Evolutionary conservation across 345 rosid species (phyloP).

Genomic region (Murraya paniculata): DNA sequence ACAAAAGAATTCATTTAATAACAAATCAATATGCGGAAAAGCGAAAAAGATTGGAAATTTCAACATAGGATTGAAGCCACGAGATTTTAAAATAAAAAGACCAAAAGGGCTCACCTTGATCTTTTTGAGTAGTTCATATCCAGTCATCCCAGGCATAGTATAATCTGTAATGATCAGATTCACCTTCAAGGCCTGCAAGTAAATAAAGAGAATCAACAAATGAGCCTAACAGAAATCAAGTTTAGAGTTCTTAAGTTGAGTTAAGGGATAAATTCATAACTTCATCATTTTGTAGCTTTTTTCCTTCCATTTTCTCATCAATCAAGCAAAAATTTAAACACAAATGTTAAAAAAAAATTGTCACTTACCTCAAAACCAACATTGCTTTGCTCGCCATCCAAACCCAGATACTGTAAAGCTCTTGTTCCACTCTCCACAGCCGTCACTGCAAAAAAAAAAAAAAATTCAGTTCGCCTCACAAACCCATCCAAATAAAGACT

Average conservation of each 20-base stretch:
- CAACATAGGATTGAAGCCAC: not conserved
- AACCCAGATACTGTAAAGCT: slow-evolving; percentile 74
- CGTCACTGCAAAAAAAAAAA: slow-evolving; percentile 45
- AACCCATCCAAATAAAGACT: not conserved
- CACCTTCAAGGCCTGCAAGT: slow-evolving; percentile 61
- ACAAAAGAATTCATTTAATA: slow-evolving; percentile 6
- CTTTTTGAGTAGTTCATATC: slow-evolving; percentile 74
- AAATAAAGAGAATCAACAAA: not conserved
- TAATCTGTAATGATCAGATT: slow-evolving; percentile 80
- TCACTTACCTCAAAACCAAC: slow-evolving; percentile 62
- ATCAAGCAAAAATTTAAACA: slow-evolving; percentile 10
- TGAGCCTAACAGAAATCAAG: not conserved
- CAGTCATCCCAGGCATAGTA: slow-evolving; percentile 89
- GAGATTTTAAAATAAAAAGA: not conserved
- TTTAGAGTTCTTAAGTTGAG: too few species aligned
- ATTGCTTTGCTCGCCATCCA: slow-evolving; percentile 63
- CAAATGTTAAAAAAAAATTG: not conserved
- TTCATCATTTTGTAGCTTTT: not conserved
- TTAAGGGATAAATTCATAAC: not conserved
- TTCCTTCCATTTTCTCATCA: slow-evolving; percentile 17
- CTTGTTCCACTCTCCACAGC: slow-evolving; percentile 69
- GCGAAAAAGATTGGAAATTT: not conserved
- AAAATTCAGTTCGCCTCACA: slow-evolving; percentile 1
- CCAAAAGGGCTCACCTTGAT: slow-evolving; percentile 44
- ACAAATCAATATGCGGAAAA: not conserved